Evolutionary conservation across 2,329 filamentous ascomycete species (phyloP).

Genomic region (Leptographium flavum): DNA sequence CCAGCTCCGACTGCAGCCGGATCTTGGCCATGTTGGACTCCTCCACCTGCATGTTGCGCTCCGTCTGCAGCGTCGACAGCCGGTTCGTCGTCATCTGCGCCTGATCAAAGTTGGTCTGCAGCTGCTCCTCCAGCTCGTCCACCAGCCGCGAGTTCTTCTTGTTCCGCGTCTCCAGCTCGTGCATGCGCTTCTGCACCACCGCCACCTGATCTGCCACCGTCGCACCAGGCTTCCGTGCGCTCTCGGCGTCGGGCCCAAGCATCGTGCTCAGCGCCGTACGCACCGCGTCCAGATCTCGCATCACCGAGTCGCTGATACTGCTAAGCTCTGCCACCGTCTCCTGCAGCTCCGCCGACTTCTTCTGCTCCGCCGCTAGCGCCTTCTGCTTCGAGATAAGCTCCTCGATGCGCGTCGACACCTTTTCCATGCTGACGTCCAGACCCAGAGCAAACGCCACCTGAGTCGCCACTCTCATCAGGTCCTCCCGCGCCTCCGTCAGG

Average conservation of each 20-base stretch:
- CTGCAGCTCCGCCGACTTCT: conserved; percentile 43
- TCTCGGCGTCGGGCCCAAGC: conserved; percentile 33
- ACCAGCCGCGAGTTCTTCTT: conserved; percentile 86
- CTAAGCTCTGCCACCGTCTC: conserved; percentile 40
- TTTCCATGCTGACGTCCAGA: conserved; percentile 51
- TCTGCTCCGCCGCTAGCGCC: conserved; percentile 42
- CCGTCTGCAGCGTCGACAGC: conserved; percentile 65
- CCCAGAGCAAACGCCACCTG: conserved; percentile 47
- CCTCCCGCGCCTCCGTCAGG: conserved; percentile 49
- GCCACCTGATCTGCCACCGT: conserved; percentile 41
- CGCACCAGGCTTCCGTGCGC: conserved; percentile 26
- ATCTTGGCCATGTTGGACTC: conserved; percentile 55
- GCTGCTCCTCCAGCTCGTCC: conserved; percentile 91
- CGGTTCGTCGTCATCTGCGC: conserved; percentile 76
- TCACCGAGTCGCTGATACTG: conserved; percentile 41
- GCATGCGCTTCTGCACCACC: conserved; percentile 51
- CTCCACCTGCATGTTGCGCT: conserved; percentile 61
- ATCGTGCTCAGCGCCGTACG: conserved; percentile 40
- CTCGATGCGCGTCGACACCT: conserved; percentile 48
- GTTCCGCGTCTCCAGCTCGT: conserved; percentile 52
- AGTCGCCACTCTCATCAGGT: conserved; percentile 48
- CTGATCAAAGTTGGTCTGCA: conserved; percentile 89
- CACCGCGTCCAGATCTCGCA: conserved; percentile 47
- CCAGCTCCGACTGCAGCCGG: conserved; percentile 54
- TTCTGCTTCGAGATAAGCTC: conserved; percentile 44